These are phyloP conservation scores for Exidia glandulosa DNA, from an alignment of 768 basidiomycete genomes.

Conservation along the genomic window DNA sequence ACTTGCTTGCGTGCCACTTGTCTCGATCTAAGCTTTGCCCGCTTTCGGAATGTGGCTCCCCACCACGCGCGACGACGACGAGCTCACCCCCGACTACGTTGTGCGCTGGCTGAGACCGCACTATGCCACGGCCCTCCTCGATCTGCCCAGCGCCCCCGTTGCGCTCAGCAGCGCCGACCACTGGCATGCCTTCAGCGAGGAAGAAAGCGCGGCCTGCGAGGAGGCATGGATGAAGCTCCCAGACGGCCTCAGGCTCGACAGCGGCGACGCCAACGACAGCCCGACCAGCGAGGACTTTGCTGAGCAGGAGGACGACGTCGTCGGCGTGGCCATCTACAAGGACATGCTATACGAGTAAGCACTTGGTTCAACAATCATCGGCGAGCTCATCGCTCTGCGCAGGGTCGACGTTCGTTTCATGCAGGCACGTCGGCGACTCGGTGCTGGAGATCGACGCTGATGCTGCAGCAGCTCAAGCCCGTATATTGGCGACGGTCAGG, in stretches of 20 bases:
- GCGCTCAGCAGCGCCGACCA: not conserved
- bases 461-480: slow-evolving; percentile 18
- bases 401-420: slow-evolving; percentile 18
- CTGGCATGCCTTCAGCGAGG: slow-evolving; percentile 14
- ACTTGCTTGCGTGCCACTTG: too few relatives aligned
- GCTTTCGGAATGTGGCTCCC: too few relatives aligned
- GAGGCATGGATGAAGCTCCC: slow-evolving; percentile 14
- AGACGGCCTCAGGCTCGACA: slow-evolving; percentile 3
- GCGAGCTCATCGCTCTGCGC: too few relatives aligned
- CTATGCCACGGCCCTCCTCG: slow-evolving; percentile 5
- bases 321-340: slow-evolving; percentile 15
- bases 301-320: slow-evolving; percentile 10
- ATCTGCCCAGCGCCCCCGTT: slow-evolving; percentile 12
- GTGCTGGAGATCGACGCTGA: not conserved
- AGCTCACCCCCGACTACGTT: not conserved
- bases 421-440: slow-evolving; percentile 8
- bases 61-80: too few relatives aligned
- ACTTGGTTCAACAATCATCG: too few relatives aligned
- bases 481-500: slow-evolving; percentile 30
- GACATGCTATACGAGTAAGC: slow-evolving; percentile 18
- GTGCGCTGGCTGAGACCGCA: slow-evolving; percentile 11
- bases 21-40: too few relatives aligned
- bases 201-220: slow-evolving; percentile 16
- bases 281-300: not conserved
- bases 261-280: not conserved